Evolutionary conservation across 2,329 filamentous ascomycete species (phyloP).

Genomic region (Dactylellina drechsleri): DNA sequence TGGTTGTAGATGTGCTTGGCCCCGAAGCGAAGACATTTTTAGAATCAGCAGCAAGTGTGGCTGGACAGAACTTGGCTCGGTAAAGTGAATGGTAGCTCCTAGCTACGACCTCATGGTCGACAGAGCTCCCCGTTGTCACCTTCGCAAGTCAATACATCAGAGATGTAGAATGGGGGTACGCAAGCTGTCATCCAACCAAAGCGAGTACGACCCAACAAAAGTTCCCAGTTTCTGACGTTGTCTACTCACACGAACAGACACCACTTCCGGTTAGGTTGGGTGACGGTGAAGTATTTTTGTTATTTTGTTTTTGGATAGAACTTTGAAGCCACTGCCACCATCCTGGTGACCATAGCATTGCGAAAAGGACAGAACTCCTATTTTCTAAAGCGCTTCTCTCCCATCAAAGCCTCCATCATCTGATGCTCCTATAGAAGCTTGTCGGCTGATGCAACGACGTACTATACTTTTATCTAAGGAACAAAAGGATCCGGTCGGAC

Average conservation of each 20-base stretch:
- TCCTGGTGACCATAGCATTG: constrained; percentile 38
- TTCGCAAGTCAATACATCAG: constrained; percentile 30
- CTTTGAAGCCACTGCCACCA: constrained; percentile 43
- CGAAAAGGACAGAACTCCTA: constrained; percentile 20
- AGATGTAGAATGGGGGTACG: constrained; percentile 49
- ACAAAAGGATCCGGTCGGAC: constrained; percentile 34
- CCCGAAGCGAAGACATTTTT: constrained; percentile 50
- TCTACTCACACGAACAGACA: constrained; percentile 48
- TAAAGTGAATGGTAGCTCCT: constrained; percentile 18
- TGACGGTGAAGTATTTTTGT: constrained; percentile 2
- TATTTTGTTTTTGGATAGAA: not conserved
- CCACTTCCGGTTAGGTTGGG: constrained; percentile 35
- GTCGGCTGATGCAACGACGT: constrained; percentile 30
- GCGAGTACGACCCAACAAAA: constrained; percentile 21
- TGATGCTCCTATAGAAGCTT: constrained; percentile 27
- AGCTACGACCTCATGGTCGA: constrained; percentile 18
- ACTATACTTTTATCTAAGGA: constrained; percentile 1
- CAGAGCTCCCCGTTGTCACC: constrained; percentile 26
- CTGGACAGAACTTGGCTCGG: constrained; percentile 27
- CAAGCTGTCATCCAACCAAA: constrained; percentile 17
- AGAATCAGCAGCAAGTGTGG: constrained; percentile 26
- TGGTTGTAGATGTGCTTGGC: constrained; percentile 16
- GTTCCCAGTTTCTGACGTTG: constrained; percentile 30
- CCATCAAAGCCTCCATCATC: constrained; percentile 35
- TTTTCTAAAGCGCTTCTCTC: not conserved